A percentile compares a stretch with the other conserved stretches of the same genome.
Conservation (phyloP, 495 filamentous ascomycete species). For the Lasiosphaeria hispida region DNA sequence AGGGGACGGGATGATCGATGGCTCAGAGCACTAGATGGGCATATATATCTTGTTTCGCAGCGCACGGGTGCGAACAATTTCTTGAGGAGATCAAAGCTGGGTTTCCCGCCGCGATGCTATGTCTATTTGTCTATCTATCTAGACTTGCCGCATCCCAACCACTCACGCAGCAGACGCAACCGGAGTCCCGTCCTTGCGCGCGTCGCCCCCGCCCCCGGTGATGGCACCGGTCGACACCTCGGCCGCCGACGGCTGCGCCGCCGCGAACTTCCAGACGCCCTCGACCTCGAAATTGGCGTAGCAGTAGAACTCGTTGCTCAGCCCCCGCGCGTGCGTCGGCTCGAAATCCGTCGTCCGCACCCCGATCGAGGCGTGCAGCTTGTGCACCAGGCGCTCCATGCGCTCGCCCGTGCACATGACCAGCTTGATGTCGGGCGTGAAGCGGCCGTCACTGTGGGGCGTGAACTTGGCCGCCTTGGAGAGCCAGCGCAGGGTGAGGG, state of each 20-base stretch:
- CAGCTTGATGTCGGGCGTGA: slow-evolving; percentile 28
- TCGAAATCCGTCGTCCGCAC: slow-evolving; percentile 58
- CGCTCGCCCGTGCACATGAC: slow-evolving; percentile 73
- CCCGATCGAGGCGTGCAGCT: slow-evolving; percentile 50
- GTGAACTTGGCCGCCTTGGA: slow-evolving; percentile 33
- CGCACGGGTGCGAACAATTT: no score
- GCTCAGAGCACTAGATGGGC: no score
- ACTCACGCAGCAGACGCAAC: no score
- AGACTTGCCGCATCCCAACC: no score
- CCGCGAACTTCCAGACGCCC: slow-evolving; percentile 45
- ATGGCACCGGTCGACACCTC: neutral
- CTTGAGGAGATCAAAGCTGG: no score
- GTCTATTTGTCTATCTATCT: no score
- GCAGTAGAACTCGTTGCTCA: slow-evolving; percentile 77
- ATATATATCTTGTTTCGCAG: no score
- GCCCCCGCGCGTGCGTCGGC: slow-evolving; percentile 60
- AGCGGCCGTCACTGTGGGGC: neutral
- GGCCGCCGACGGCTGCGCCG: slow-evolving; percentile 19
- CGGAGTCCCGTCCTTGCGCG: no score
- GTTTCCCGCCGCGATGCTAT: no score
- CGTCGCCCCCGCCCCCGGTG: no score
- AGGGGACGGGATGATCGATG: no score
- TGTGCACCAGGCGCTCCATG: slow-evolving; percentile 54
- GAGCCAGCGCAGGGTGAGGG: slow-evolving; percentile 71
- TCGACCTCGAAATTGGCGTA: slow-evolving; percentile 66